Percentiles rank a stretch among this genome's conserved stretches.
phyloP scores from a whole-genome alignment of 306 rosid species.

The Mimosa pudica region DNA sequence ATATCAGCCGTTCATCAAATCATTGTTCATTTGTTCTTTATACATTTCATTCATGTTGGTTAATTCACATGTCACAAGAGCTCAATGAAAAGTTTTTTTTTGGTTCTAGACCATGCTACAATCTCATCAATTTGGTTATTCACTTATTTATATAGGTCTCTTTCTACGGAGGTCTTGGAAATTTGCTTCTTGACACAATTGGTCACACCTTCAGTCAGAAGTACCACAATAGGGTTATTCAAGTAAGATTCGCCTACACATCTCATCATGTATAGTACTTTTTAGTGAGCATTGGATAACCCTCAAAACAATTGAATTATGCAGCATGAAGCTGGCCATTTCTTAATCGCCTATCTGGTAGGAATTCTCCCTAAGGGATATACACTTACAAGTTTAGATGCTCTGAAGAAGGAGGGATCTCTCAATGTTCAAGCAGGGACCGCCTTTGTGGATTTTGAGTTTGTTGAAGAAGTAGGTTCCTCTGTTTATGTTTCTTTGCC shows the following conservation, averaged over 20 bases:
- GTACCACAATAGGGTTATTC: slow-evolving; percentile 87
- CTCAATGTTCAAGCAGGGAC: slow-evolving; percentile 98
- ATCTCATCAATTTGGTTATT: slow-evolving; percentile 26
- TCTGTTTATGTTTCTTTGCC: slow-evolving; percentile 14
- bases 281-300: slow-evolving; percentile 30
- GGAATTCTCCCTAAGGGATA: slow-evolving; percentile 90
- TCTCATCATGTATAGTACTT: slow-evolving; percentile 6
- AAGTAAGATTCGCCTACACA: slow-evolving; percentile 53
- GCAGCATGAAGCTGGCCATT: slow-evolving; percentile 99
- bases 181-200: slow-evolving; percentile 83
- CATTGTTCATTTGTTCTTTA: slow-evolving; percentile 17
- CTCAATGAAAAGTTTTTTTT: slow-evolving; percentile 15
- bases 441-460: slow-evolving; percentile 86
- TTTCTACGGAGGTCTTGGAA: slow-evolving; percentile 79
- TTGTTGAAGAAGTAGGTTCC: slow-evolving; percentile 73
- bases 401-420: slow-evolving; percentile 81
- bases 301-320: slow-evolving; percentile 24
- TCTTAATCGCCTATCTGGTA: slow-evolving; percentile 82
- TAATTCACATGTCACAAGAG: neutral
- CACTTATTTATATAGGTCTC: slow-evolving; percentile 56
- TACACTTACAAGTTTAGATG: slow-evolving; percentile 78
- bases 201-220: slow-evolving; percentile 82
- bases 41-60: slow-evolving; percentile 14
- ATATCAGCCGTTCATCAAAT: slow-evolving; percentile 23
- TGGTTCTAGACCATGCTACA: neutral